Evolutionary conservation across 177 flowering plant genomes (phyloP).

Genomic region (Telopea speciosissima): DNA sequence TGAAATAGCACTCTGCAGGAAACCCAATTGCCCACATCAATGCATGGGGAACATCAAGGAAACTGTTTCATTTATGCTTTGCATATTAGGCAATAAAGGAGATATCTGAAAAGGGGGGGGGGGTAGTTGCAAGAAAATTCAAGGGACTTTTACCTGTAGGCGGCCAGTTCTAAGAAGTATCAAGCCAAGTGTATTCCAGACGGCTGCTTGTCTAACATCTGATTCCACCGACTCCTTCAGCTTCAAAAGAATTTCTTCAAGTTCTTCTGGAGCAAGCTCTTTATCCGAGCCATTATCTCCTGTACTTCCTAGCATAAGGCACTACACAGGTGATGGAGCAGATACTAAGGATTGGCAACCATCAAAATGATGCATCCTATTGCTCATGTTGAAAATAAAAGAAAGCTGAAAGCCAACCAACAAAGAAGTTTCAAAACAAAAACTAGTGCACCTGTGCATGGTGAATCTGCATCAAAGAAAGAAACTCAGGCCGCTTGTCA

Average conservation of each 20-base stretch:
- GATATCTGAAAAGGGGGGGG: not conserved
- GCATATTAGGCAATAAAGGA: not conserved
- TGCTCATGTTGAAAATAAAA: slow-evolving; percentile 2
- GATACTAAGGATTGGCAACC: slow-evolving; percentile 11
- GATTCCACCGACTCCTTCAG: slow-evolving; percentile 64
- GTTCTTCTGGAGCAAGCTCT: slow-evolving; percentile 71
- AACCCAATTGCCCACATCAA: not conserved
- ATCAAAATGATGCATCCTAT: slow-evolving; percentile 1
- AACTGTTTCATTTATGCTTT: not conserved
- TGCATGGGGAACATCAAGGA: slow-evolving; percentile 5
- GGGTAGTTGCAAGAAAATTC: not conserved
- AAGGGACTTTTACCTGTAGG: slow-evolving; percentile 43
- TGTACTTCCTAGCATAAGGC: slow-evolving; percentile 62
- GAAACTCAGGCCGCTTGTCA: slow-evolving; percentile 86
- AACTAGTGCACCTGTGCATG: slow-evolving; percentile 72
- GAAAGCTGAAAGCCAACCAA: not conserved
- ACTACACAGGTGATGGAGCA: slow-evolving; percentile 39
- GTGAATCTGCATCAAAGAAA: slow-evolving; percentile 80
- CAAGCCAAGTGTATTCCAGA: slow-evolving; percentile 86
- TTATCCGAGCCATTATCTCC: slow-evolving; percentile 51
- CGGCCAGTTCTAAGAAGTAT: slow-evolving; percentile 81
- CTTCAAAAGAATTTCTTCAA: slow-evolving; percentile 60
- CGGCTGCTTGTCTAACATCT: slow-evolving; percentile 73
- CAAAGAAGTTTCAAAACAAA: not conserved
- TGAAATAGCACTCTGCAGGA: slow-evolving; percentile 72